phyloP scores from a whole-genome alignment of 768 basidiomycete species.

The Tulasnella sp. region DNA sequence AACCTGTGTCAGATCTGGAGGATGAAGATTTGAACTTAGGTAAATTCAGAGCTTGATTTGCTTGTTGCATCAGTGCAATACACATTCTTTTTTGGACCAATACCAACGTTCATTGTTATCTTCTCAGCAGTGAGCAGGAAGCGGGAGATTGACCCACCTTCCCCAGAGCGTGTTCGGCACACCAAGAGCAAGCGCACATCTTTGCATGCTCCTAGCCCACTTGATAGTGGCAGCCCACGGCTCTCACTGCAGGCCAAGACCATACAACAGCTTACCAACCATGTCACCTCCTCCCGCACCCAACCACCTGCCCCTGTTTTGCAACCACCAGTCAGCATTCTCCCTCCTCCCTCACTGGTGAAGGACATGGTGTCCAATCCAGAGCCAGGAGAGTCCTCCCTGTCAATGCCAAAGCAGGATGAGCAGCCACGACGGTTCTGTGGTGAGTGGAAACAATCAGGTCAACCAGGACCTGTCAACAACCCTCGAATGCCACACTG shows the following conservation, averaged over 20 bases:
- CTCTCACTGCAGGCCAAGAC: neutral
- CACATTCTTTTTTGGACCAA: neutral
- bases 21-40: neutral
- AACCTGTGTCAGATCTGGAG: neutral
- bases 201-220: neutral
- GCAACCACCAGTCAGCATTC: too few relatives aligned
- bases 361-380: too few relatives aligned
- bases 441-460: neutral
- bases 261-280: too few relatives aligned
- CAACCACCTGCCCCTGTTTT: too few relatives aligned
- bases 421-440: neutral
- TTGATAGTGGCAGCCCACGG: neutral
- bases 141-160: neutral
- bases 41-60: neutral
- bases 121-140: neutral
- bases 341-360: too few relatives aligned
- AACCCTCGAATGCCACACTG: neutral
- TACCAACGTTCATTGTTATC: neutral
- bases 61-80: neutral
- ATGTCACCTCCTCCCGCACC: neutral
- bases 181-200: neutral
- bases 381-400: neutral
- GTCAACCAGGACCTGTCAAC: neutral
- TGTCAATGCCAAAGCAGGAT: neutral
- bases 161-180: neutral